Conservation (phyloP, 371 early-diverging fungal species). For the Umbelopsis sp. region DNA sequence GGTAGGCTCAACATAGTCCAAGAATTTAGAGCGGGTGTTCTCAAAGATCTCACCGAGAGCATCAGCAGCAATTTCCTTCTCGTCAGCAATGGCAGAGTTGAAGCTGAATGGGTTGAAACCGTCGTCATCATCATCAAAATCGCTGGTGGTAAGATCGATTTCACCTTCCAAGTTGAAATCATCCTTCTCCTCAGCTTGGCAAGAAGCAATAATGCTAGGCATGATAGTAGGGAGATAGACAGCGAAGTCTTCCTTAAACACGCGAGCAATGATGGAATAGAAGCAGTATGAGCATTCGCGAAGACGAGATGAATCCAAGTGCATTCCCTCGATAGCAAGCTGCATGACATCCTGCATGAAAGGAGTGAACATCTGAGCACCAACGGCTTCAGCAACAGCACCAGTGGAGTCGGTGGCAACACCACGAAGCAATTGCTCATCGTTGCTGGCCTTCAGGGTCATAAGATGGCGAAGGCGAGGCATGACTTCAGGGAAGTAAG, state of each 20-base stretch:
- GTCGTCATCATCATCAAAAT: conserved; percentile 46
- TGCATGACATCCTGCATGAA: conserved; percentile 73
- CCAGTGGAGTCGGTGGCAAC: conserved; percentile 88
- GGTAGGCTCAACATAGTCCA: conserved; percentile 82
- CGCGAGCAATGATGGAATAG: conserved; percentile 81
- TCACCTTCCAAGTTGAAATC: conserved; percentile 47
- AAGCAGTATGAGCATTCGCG: conserved; percentile 87
- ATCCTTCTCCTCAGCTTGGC: conserved; percentile 72
- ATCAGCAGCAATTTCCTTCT: conserved; percentile 90
- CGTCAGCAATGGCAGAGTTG: conserved; percentile 85
- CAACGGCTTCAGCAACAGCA: conserved; percentile 87
- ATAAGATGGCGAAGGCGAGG: conserved; percentile 74
- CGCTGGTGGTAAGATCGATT: conserved; percentile 47
- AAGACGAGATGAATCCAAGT: conserved; percentile 71
- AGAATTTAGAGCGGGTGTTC: conserved; percentile 71
- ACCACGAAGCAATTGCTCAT: conserved; percentile 80
- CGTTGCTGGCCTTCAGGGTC: conserved; percentile 64
- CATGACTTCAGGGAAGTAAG: conserved; percentile 80
- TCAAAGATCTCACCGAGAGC: conserved; percentile 86
- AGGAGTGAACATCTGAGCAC: conserved; percentile 81
- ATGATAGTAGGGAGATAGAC: conserved; percentile 77
- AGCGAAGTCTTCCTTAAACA: conserved; percentile 83
- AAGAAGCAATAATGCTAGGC: conserved; percentile 75
- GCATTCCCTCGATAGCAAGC: conserved; percentile 79
- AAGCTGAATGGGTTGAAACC: conserved; percentile 61